Evolutionary conservation across 345 rosid genomes (phyloP).

Genomic region (Clarkia xantiana): DNA sequence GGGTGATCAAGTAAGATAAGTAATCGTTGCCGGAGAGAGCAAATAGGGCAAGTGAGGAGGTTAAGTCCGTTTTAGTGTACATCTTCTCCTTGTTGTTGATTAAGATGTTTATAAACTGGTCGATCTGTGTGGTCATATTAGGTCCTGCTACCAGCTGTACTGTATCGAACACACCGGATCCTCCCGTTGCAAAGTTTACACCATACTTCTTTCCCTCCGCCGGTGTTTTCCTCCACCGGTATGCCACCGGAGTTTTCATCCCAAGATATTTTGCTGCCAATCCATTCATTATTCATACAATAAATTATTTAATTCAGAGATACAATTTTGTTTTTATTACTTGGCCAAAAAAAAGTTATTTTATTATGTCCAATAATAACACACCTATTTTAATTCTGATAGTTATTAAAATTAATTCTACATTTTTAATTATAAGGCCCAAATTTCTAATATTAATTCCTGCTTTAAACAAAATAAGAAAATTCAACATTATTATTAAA

Average conservation of each 20-base stretch:
- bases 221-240: conserved; percentile 25
- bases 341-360: too few species aligned
- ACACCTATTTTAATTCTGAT: too few species aligned
- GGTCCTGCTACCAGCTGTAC: conserved; percentile 18
- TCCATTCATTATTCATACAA: neutral
- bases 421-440: too few species aligned
- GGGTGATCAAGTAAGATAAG: conserved; percentile 15
- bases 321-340: too few species aligned
- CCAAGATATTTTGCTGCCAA: conserved; percentile 38
- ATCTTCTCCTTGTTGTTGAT: conserved; percentile 16
- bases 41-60: conserved; percentile 38
- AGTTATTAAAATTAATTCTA: too few species aligned
- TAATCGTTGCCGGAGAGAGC: conserved; percentile 66
- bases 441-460: too few species aligned
- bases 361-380: too few species aligned
- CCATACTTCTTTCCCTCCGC: conserved; percentile 26
- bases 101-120: conserved; percentile 32
- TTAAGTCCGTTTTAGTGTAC: conserved; percentile 22
- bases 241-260: conserved; percentile 57
- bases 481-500: too few species aligned
- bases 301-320: too few species aligned
- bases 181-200: conserved; percentile 75
- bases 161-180: conserved; percentile 67
- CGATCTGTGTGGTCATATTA: conserved; percentile 68
- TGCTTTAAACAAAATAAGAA: too few species aligned